phyloP scores from a whole-genome alignment of 1,284 basidiomycete species.

The Pholiota adiposa region DNA sequence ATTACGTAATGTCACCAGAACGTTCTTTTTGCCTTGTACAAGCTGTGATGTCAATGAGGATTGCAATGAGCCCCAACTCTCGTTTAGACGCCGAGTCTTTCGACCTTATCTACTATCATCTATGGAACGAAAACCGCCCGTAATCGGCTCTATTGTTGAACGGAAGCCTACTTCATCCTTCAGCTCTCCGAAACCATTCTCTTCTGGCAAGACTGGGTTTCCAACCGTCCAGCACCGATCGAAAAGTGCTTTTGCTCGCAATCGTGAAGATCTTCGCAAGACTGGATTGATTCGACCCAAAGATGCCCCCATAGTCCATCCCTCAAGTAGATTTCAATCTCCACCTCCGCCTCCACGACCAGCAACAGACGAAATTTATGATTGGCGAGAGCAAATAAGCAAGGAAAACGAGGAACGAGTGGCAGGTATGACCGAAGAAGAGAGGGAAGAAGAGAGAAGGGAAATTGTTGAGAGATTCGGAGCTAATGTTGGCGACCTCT shows the following conservation, averaged over 20 bases:
- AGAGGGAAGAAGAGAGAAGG: conserved; percentile 58
- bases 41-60: not conserved
- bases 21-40: conserved; percentile 11
- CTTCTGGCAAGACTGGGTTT: conserved; percentile 51
- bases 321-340: conserved; percentile 8
- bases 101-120: not conserved
- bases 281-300: conserved; percentile 17
- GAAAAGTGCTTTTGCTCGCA: conserved; percentile 64
- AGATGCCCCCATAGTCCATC: conserved; percentile 33
- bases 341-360: conserved; percentile 2
- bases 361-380: conserved; percentile 25
- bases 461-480: conserved; percentile 76
- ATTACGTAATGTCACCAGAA: conserved; percentile 25
- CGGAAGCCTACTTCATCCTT: conserved; percentile 43
- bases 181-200: conserved; percentile 33
- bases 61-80: conserved; percentile 8
- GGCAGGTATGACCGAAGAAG: conserved; percentile 58
- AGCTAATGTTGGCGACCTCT: conserved; percentile 57
- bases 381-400: conserved; percentile 52
- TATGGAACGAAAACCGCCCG: conserved; percentile 24
- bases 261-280: conserved; percentile 42
- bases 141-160: conserved; percentile 65
- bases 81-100: conserved; percentile 6
- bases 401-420: conserved; percentile 60
- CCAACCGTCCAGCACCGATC: conserved; percentile 65